Conservation (phyloP, 2,329 filamentous ascomycete species). For the Diaporthe sp. region DNA sequence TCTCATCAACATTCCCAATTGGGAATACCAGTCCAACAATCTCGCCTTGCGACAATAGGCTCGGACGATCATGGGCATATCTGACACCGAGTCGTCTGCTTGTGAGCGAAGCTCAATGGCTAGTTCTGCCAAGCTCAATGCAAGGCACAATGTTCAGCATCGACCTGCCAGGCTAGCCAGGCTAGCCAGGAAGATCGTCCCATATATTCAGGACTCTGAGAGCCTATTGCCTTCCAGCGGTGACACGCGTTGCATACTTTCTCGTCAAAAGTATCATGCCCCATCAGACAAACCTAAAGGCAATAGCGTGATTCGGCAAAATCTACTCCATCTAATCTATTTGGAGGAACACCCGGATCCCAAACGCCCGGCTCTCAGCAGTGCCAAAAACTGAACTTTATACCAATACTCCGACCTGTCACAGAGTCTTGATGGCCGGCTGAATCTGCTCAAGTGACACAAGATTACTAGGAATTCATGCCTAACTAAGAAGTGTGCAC, state of each 20-base stretch:
- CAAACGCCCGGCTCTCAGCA: background rate
- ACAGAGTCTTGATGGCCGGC: background rate
- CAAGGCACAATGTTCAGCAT: background rate
- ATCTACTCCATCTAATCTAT: background rate
- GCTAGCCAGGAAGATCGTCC: background rate
- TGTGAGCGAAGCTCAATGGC: background rate
- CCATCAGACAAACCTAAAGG: slow-evolving; percentile 9
- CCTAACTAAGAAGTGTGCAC: background rate
- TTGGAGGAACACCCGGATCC: background rate
- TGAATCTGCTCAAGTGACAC: background rate
- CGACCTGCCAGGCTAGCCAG: background rate
- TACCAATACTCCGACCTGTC: too few species aligned
- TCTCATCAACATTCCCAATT: background rate
- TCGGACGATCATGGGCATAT: slow-evolving; percentile 5
- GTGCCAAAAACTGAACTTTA: background rate
- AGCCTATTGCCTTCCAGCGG: background rate
- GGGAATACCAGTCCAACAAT: background rate
- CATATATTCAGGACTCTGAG: background rate
- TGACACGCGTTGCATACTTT: slow-evolving; percentile 13
- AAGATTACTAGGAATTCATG: accelerated
- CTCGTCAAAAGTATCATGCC: background rate
- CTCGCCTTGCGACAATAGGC: too few species aligned
- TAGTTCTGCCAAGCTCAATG: slow-evolving; percentile 19
- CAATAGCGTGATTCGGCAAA: background rate
- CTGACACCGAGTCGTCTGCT: background rate